Conservation (phyloP, 225 moss, liverwort and hornwort species). For the Straminergon stramineum region DNA sequence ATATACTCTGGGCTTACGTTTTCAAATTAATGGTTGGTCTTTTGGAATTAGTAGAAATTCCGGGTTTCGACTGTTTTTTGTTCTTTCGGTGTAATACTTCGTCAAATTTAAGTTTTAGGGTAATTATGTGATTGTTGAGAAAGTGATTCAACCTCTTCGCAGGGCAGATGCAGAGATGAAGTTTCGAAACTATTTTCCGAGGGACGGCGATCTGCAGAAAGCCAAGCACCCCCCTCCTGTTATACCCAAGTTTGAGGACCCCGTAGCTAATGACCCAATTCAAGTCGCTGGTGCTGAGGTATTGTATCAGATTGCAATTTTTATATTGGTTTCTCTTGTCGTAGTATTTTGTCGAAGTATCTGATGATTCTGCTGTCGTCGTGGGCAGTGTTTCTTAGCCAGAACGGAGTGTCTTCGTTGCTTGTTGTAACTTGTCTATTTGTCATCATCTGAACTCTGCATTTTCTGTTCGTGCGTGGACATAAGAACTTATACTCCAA, state of each 20-base stretch:
- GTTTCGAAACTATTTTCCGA: constrained; percentile 93
- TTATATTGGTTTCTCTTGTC: neutral
- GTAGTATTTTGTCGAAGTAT: neutral
- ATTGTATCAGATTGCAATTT: neutral
- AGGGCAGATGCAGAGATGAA: constrained; percentile 48
- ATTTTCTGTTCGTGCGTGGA: neutral
- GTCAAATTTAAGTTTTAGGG: too few relatives aligned
- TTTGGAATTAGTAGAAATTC: neutral
- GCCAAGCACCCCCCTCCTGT: constrained; percentile 70
- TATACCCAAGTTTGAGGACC: constrained; percentile 87
- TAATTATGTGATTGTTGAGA: neutral
- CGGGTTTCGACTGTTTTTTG: neutral
- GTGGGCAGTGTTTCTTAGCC: neutral
- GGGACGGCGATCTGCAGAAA: constrained; percentile 77
- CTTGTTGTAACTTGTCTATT: neutral
- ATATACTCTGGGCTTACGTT: neutral
- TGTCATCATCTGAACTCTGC: neutral
- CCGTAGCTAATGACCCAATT: constrained; percentile 48
- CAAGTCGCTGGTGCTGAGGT: constrained; percentile 61
- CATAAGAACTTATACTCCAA: neutral
- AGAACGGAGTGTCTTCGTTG: neutral
- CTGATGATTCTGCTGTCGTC: neutral
- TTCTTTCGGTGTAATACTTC: neutral
- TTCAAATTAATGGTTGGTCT: neutral
- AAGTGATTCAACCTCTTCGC: neutral